phyloP scores from a whole-genome alignment of 148 eudicot species.

The Silene uniflora region DNA sequence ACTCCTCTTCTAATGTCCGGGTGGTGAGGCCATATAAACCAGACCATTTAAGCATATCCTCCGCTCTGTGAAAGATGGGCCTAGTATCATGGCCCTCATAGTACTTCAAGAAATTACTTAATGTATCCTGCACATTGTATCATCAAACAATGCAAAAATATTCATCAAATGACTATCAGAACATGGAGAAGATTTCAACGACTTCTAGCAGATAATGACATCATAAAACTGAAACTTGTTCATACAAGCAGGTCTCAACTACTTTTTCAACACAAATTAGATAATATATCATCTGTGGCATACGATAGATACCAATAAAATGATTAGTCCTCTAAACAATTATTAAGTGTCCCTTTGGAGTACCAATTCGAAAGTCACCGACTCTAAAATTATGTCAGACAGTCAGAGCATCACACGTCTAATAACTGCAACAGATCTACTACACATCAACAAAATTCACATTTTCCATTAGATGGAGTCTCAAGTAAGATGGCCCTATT shows the following conservation, averaged over 20 bases:
- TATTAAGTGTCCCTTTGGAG: not conserved
- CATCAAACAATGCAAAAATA: conserved; percentile 1
- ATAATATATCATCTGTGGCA: not conserved
- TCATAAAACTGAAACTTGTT: not conserved
- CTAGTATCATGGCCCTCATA: conserved; percentile 55
- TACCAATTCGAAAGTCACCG: not conserved
- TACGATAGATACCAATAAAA: not conserved
- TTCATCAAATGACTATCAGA: not conserved
- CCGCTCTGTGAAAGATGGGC: conserved; percentile 73
- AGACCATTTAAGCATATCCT: conserved; percentile 91
- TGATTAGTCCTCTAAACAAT: not conserved
- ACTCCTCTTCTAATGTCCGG: conserved; percentile 60
- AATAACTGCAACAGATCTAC: not conserved
- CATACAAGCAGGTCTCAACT: not conserved
- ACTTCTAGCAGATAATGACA: conserved; percentile 4
- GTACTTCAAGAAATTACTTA: conserved; percentile 59
- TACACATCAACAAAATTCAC: not conserved
- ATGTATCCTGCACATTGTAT: conserved; percentile 40
- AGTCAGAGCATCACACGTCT: not conserved
- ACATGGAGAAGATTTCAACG: not conserved
- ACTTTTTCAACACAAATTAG: not conserved
- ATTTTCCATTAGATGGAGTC: not conserved
- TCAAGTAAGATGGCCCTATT: not conserved
- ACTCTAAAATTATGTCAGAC: not conserved
- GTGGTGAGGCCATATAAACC: conserved; percentile 68